phyloP scores from a whole-genome alignment of 2,329 filamentous ascomycete species.

The Metarhizium anisopliae region DNA sequence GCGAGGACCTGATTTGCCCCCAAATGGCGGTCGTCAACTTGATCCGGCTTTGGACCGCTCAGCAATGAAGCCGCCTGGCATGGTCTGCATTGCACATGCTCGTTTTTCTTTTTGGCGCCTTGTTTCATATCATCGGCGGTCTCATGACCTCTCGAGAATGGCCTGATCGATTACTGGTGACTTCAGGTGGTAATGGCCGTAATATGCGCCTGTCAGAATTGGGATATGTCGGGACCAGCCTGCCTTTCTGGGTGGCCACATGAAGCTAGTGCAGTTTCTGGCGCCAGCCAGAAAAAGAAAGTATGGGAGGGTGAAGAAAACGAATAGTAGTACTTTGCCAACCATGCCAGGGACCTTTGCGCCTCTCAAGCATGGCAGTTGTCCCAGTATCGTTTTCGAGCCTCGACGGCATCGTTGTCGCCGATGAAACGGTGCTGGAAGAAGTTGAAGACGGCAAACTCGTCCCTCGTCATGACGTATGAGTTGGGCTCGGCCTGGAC shows the following conservation, averaged over 20 bases:
- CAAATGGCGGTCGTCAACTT: too few species aligned
- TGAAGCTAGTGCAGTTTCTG: not conserved
- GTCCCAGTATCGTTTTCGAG: slow-evolving; percentile 46
- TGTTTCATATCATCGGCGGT: too few species aligned
- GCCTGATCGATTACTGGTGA: not conserved
- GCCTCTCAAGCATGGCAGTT: slow-evolving; percentile 24
- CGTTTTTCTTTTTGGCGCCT: too few species aligned
- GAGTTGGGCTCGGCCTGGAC: slow-evolving; percentile 53
- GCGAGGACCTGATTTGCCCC: too few species aligned
- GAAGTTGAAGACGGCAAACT: slow-evolving; percentile 84
- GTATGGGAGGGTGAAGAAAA: not conserved
- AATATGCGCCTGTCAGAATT: not conserved
- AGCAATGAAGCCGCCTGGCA: too few species aligned
- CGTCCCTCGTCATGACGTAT: slow-evolving; percentile 68
- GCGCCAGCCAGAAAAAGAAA: not conserved
- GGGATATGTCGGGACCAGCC: not conserved
- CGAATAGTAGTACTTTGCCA: not conserved
- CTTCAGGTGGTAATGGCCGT: not conserved
- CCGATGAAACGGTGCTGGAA: slow-evolving; percentile 60
- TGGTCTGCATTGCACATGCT: too few species aligned
- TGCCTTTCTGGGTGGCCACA: not conserved
- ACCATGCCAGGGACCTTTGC: not conserved
- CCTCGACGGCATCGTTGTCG: slow-evolving; percentile 35
- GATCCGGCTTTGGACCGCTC: too few species aligned
- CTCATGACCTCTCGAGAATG: too few species aligned